Evolutionary conservation across 1,284 basidiomycete species (phyloP).

Genomic region (Ganoderma leucocontextum): DNA sequence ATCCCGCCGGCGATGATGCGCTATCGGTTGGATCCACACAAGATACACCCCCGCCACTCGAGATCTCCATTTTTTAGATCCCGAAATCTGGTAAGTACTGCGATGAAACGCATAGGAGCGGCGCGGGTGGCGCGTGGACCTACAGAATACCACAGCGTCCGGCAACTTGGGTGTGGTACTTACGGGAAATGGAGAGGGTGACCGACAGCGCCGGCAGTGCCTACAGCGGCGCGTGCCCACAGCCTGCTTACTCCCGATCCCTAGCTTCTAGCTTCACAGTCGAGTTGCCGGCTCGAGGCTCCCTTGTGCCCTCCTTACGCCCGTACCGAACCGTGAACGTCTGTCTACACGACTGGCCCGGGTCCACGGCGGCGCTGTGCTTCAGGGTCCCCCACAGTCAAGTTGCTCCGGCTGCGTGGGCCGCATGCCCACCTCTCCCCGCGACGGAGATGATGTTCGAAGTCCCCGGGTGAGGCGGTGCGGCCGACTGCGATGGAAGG

Average conservation of each 20-base stretch:
- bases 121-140: constrained; percentile 3
- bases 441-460: neutral
- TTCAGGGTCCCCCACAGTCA: neutral
- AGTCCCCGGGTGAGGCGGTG: neutral
- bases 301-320: neutral
- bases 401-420: neutral
- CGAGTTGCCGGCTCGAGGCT: constrained; percentile 7
- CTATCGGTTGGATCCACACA: neutral
- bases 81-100: neutral
- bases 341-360: neutral
- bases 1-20: neutral
- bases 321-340: neutral
- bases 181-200: neutral
- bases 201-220: neutral
- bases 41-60: neutral
- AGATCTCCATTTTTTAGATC: neutral
- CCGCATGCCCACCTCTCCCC: neutral
- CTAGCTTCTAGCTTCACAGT: neutral
- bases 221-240: neutral
- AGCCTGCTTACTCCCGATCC: neutral
- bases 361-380: neutral
- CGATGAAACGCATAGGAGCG: neutral
- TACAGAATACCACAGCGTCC: neutral
- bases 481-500: neutral
- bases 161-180: neutral